Evolutionary conservation across 2,329 filamentous ascomycete species (phyloP), one percentile per base, ranked within the genome.

Genomic region (Eutypa lata): DNA sequence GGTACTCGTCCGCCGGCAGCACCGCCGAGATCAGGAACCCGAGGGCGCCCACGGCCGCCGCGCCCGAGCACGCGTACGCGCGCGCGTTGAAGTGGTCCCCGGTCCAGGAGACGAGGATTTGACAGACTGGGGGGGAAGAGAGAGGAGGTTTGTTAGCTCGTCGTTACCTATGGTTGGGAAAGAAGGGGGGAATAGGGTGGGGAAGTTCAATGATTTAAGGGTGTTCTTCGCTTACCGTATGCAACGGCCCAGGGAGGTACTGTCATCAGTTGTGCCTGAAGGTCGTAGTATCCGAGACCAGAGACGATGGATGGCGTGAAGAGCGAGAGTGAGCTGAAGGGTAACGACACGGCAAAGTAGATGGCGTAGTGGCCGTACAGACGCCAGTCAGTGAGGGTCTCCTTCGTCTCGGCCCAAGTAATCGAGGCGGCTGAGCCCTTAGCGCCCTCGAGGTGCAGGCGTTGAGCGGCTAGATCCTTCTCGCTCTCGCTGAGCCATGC

Each of bases 331-430:
- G 67, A 70, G 51, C 63, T 67, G 45, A 71, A 71, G 2, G 69
- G 68, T 7, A 69, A 55, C 6, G 67, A 69, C 7, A 71, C 67
- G 16, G 65, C 68, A 24, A 71, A 68, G 54, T 80, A 80, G 10
- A 79, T 73, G 35, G 83, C 62, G 21, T 88, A 88, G 52, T 85
- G 78, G 1, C 84, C 86, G 61, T 90, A 91, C 53, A 91, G 76
- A 1, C 81, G 81, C 68, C 84, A 80, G 60, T 84, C 86, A 53
- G 82, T 85, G 4, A 84, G 73, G 58, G 85, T 90, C 19, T 83
- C 78, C 62, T 84, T 88, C 73, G 85, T 88, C 58, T 92, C 89
- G 22, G 72, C 75, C 68, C 88, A 83, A 1, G 80, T 87, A 62
- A 85, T 81, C 56, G 74, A 77, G 14, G 83, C 79, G 58, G 90